These are phyloP conservation scores for Yarrowia keelungensis DNA, from an alignment of 805 yeast genomes.

Conservation along the genomic window DNA sequence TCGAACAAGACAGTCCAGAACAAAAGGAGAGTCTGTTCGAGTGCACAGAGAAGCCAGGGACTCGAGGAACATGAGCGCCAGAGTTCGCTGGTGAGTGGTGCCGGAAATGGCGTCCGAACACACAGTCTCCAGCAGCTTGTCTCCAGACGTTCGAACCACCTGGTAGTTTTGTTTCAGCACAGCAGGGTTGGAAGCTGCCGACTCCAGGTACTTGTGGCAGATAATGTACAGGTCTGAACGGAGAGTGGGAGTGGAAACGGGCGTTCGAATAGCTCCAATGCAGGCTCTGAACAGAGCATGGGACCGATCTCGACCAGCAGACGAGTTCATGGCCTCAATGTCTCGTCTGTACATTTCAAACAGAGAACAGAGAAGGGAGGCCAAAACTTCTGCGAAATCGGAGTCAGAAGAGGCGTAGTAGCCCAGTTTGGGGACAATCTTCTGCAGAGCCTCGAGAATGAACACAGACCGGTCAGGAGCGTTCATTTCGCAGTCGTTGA, in stretches of 20 bases:
- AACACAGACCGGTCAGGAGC: constrained; percentile 61
- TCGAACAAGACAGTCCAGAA: constrained; percentile 66
- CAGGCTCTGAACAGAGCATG: constrained; percentile 76
- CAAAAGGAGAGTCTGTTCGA: constrained; percentile 59
- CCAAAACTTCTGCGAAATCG: constrained; percentile 73
- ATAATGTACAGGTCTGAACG: constrained; percentile 83
- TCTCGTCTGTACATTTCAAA: constrained; percentile 66
- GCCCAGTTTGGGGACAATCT: constrained; percentile 75
- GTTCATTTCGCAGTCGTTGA: constrained; percentile 64
- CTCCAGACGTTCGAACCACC: constrained; percentile 64
- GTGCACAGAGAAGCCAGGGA: constrained; percentile 64
- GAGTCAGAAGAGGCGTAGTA: constrained; percentile 74
- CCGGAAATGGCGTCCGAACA: constrained; percentile 82
- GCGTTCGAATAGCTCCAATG: constrained; percentile 72
- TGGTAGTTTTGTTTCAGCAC: constrained; percentile 57
- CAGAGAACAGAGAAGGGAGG: constrained; percentile 74
- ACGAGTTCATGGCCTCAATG: constrained; percentile 41
- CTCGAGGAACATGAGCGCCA: constrained; percentile 78
- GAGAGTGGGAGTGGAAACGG: constrained; percentile 68
- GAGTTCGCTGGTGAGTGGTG: constrained; percentile 76
- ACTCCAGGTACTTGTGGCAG: constrained; percentile 64
- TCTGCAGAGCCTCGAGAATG: constrained; percentile 77
- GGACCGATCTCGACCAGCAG: constrained; percentile 58
- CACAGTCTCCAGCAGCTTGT: constrained; percentile 66
- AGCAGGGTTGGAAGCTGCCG: constrained; percentile 33